A percentile compares a stretch with the other conserved stretches of the same genome.
phyloP scores from a whole-genome alignment of 179 eudicot genomes.

The Nepenthes alata region DNA sequence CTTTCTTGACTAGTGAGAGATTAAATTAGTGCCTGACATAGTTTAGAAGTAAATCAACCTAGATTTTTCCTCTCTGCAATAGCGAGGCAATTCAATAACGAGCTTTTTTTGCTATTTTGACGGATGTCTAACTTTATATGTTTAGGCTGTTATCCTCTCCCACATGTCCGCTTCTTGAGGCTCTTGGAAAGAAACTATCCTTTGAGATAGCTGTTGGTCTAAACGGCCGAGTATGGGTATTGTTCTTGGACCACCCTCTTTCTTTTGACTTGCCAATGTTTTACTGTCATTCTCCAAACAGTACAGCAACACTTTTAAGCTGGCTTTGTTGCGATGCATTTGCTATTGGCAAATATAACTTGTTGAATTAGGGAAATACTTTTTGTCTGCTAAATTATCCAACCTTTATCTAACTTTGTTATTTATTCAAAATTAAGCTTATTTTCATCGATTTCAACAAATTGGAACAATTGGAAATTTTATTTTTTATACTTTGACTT shows the following conservation, averaged over 20 bases:
- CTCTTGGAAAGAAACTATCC: slow-evolving; percentile 76
- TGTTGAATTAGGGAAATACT: too few relatives aligned
- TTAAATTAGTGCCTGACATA: too few relatives aligned
- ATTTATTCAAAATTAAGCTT: too few relatives aligned
- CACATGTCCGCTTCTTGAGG: slow-evolving; percentile 74
- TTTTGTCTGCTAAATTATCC: too few relatives aligned
- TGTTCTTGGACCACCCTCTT: background rate
- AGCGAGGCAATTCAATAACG: too few relatives aligned
- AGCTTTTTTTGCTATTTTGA: background rate
- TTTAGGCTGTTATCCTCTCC: slow-evolving; percentile 72
- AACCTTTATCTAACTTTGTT: too few relatives aligned
- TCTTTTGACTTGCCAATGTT: background rate
- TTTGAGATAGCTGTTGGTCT: slow-evolving; percentile 89
- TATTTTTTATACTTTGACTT: too few relatives aligned
- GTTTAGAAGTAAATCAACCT: background rate
- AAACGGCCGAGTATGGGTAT: slow-evolving; percentile 95
- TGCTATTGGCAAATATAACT: too few relatives aligned
- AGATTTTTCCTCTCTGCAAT: background rate
- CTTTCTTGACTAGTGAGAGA: too few relatives aligned
- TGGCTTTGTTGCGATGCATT: background rate
- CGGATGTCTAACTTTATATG: slow-evolving; percentile 1
- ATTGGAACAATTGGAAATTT: too few relatives aligned
- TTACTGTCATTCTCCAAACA: too few relatives aligned
- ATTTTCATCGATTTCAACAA: too few relatives aligned
- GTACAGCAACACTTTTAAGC: background rate